A percentile compares a stretch with the other conserved stretches of the same genome.
These are phyloP conservation scores for Claviceps sp. DNA, from an alignment of 2,329 filamentous ascomycete genomes.

Conservation along the genomic window DNA sequence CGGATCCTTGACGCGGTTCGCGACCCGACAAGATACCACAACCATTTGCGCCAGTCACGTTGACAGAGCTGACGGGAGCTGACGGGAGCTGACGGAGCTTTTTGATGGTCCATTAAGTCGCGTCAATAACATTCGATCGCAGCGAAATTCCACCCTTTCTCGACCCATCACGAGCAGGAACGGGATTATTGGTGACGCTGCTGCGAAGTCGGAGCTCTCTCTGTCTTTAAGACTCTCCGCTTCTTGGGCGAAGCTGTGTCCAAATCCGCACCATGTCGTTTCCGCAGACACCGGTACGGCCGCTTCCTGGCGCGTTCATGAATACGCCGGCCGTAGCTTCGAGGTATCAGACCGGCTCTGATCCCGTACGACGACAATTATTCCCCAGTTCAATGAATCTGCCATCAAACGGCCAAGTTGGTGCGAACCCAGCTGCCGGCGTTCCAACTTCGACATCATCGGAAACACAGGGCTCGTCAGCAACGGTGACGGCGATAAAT, in stretches of 20 bases:
- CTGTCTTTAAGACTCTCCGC: not conserved
- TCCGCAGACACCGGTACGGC: slow-evolving; percentile 50
- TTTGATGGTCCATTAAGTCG: slow-evolving; percentile 5
- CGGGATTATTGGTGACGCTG: slow-evolving; percentile 1
- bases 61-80: not conserved
- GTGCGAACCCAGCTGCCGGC: slow-evolving; percentile 8
- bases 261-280: slow-evolving; percentile 35
- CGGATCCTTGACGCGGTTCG: not conserved
- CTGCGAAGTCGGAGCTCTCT: not conserved
- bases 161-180: not conserved
- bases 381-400: slow-evolving; percentile 24
- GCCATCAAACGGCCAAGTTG: slow-evolving; percentile 6
- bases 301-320: slow-evolving; percentile 62
- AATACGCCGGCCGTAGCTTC: slow-evolving; percentile 55
- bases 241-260: not conserved
- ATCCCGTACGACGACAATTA: slow-evolving; percentile 38
- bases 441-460: not conserved
- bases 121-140: slow-evolving; percentile 1
- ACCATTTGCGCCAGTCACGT: not conserved
- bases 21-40: slow-evolving; percentile 1
- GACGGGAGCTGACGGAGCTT: not conserved
- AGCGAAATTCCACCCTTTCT: not conserved
- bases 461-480: slow-evolving; percentile 2
- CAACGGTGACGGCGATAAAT: slow-evolving; percentile 13
- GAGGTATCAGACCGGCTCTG: slow-evolving; percentile 28